These are phyloP conservation scores for Litchi chinensis DNA, from an alignment of 345 rosid genomes.

Conservation along the genomic window DNA sequence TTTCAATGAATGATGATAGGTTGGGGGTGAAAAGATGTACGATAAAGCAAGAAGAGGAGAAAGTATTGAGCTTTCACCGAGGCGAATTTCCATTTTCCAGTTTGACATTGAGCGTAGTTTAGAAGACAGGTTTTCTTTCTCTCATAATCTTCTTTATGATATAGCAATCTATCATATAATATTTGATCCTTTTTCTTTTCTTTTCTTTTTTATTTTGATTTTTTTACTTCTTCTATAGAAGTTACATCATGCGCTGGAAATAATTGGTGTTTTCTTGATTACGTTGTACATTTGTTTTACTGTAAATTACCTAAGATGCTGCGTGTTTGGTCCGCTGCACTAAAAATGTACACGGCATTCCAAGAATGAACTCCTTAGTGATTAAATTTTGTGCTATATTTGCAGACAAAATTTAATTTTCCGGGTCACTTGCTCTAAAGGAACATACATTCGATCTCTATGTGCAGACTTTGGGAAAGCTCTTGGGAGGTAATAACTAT, in stretches of 20 bases:
- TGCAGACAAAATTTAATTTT: constrained; percentile 90
- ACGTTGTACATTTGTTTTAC: background rate
- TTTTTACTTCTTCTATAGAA: background rate
- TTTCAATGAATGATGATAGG: constrained; percentile 37
- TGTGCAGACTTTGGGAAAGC: constrained; percentile 96
- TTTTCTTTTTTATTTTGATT: no score
- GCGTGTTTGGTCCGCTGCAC: background rate
- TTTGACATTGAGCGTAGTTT: constrained; percentile 88
- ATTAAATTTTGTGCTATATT: constrained; percentile 11
- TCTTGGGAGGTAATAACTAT: constrained; percentile 66
- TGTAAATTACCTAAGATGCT: background rate
- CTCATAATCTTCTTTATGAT: background rate
- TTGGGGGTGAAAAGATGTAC: constrained; percentile 96
- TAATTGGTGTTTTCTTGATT: background rate
- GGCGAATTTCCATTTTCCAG: constrained; percentile 81
- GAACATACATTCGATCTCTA: constrained; percentile 89
- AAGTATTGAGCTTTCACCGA: constrained; percentile 79
- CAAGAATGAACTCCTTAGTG: background rate
- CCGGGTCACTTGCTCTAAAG: constrained; percentile 85
- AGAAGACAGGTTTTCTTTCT: constrained; percentile 66
- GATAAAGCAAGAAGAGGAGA: constrained; percentile 98
- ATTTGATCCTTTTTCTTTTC: background rate
- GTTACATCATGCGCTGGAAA: background rate
- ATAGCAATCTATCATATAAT: background rate
- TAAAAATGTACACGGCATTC: background rate